Percentiles rank a stretch among this genome's conserved stretches.
Evolutionary conservation across 2,329 filamentous ascomycete genomes (phyloP).

Genomic region (Colletotrichum musae): DNA sequence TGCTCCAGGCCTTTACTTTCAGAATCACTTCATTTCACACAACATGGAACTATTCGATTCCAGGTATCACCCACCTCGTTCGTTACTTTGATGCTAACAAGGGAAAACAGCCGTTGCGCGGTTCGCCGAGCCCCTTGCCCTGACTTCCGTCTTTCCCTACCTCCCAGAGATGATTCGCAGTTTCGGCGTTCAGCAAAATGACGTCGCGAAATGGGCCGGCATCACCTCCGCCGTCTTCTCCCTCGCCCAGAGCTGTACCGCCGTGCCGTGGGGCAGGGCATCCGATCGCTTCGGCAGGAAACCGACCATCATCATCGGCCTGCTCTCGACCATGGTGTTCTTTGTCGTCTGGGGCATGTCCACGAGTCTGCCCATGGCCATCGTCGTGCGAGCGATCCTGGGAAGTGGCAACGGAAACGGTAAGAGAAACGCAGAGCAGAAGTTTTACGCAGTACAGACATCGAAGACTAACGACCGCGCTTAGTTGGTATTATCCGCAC

Average conservation of each 20-base stretch:
- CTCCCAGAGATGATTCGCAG: slow-evolving; percentile 87
- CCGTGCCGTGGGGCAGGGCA: slow-evolving; percentile 81
- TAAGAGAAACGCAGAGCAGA: slow-evolving; percentile 45
- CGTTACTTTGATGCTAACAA: slow-evolving; percentile 22
- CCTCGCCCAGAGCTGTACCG: slow-evolving; percentile 78
- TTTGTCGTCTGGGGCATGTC: slow-evolving; percentile 90
- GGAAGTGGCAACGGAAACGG: slow-evolving; percentile 90
- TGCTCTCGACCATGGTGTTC: slow-evolving; percentile 84
- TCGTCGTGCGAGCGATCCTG: slow-evolving; percentile 81
- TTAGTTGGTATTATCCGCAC: slow-evolving; percentile 90
- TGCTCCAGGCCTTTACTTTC: neutral
- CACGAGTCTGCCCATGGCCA: slow-evolving; percentile 83
- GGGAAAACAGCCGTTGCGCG: slow-evolving; percentile 76
- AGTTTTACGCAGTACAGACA: neutral
- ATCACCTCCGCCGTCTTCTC: slow-evolving; percentile 81
- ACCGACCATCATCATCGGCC: slow-evolving; percentile 80
- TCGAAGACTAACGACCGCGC: neutral
- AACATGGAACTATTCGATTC: neutral
- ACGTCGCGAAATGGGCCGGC: slow-evolving; percentile 87
- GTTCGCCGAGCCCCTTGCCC: slow-evolving; percentile 81
- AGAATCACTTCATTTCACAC: neutral
- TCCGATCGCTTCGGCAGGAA: slow-evolving; percentile 88
- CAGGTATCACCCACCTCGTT: slow-evolving; percentile 6
- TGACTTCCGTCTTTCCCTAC: slow-evolving; percentile 80
- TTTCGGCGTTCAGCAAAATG: slow-evolving; percentile 78